Evolutionary conservation across 306 rosid species (phyloP).

Genomic region (Lathyrus tuberosus): DNA sequence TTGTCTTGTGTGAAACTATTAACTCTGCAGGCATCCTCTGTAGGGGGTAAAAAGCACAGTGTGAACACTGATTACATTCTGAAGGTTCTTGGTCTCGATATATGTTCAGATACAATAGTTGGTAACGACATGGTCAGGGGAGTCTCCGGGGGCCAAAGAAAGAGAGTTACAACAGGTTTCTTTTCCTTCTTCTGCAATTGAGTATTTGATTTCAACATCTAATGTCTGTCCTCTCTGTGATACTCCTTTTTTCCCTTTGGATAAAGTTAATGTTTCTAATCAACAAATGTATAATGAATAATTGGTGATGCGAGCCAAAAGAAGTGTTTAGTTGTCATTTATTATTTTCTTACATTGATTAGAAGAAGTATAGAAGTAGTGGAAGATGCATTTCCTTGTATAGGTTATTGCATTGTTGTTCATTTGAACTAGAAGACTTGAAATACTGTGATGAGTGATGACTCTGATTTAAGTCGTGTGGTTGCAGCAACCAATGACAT

Average conservation of each 20-base stretch:
- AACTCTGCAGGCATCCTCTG: constrained; percentile 76
- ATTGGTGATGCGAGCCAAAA: background rate
- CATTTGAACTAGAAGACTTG: constrained; percentile 30
- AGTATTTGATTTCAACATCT: constrained; percentile 13
- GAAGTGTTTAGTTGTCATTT: background rate
- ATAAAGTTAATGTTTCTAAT: constrained; percentile 17
- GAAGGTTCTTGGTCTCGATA: constrained; percentile 86
- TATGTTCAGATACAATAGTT: constrained; percentile 81
- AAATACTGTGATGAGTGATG: constrained; percentile 26
- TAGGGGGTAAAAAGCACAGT: constrained; percentile 75
- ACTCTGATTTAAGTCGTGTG: constrained; percentile 15
- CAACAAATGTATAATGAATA: background rate
- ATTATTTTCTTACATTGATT: background rate
- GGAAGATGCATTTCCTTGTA: background rate
- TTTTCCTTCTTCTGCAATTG: constrained; percentile 12
- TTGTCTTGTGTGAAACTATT: constrained; percentile 25
- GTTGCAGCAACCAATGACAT: constrained; percentile 37
- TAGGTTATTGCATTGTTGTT: constrained; percentile 18
- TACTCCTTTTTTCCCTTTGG: background rate
- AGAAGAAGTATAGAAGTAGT: constrained; percentile 14
- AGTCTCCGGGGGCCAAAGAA: constrained; percentile 90
- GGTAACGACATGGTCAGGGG: constrained; percentile 89
- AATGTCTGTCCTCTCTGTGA: background rate
- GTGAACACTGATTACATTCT: constrained; percentile 76
- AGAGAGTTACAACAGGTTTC: constrained; percentile 89